phyloP scores from a whole-genome alignment of 345 rosid genomes.

The Streptanthus diversifolius region DNA sequence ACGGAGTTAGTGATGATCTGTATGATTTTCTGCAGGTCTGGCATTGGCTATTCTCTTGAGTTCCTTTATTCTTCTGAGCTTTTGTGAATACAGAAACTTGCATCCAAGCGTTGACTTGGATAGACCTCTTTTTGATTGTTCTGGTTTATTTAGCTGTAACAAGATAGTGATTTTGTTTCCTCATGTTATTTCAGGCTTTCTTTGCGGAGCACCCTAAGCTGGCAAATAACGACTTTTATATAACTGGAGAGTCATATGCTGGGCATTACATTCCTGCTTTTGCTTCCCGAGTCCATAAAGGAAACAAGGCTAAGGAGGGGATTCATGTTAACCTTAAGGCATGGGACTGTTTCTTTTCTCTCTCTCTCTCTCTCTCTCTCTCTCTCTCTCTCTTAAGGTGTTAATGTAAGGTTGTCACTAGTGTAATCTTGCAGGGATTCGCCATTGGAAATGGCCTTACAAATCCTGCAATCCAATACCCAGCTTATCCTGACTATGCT shows the following conservation, averaged over 20 bases:
- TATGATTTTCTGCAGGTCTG: constrained; percentile 96
- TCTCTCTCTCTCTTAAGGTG: not conserved
- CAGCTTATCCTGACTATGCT: constrained; percentile 97
- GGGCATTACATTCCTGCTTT: constrained; percentile 99
- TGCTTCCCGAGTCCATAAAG: constrained; percentile 85
- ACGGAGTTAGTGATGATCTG: constrained; percentile 81
- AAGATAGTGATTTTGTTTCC: constrained; percentile 1
- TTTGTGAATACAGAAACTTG: constrained; percentile 1
- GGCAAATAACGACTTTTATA: constrained; percentile 74
- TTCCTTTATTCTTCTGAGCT: not conserved
- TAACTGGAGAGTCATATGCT: constrained; percentile 98
- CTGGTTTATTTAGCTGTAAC: not conserved
- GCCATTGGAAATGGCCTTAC: constrained; percentile 99
- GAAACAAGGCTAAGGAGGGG: constrained; percentile 93
- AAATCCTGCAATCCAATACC: constrained; percentile 84
- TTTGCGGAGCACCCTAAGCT: constrained; percentile 84
- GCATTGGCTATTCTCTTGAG: constrained; percentile 1
- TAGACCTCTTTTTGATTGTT: not conserved
- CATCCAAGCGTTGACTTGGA: not conserved
- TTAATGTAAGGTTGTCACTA: constrained; percentile 5
- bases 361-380: not conserved
- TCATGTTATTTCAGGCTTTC: constrained; percentile 56
- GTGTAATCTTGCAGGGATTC: constrained; percentile 63
- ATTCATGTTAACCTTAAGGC: constrained; percentile 87
- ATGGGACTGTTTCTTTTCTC: not conserved